phyloP scores from a whole-genome alignment of 1,284 basidiomycete genomes.

The Mycosarcoma maydis region DNA sequence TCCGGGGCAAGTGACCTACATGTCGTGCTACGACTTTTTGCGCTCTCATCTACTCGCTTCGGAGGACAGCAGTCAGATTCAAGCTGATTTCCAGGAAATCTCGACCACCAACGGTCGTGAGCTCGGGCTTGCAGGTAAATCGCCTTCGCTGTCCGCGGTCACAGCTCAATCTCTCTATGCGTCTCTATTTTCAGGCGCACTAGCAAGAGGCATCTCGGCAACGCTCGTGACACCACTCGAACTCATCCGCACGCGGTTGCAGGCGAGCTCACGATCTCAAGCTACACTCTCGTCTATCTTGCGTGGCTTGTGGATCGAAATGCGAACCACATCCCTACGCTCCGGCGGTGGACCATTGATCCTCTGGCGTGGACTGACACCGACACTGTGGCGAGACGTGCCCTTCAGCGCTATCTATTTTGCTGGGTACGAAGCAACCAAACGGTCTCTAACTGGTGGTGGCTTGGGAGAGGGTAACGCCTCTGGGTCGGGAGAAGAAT shows the following conservation, averaged over 20 bases:
- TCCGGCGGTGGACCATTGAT: conserved; percentile 72
- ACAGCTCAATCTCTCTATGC: conserved; percentile 67
- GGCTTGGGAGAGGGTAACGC: conserved; percentile 67
- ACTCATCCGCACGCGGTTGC: conserved; percentile 90
- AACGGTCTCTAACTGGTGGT: conserved; percentile 62
- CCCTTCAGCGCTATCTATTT: conserved; percentile 95
- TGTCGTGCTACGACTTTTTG: conserved; percentile 94
- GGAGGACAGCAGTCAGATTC: conserved; percentile 14
- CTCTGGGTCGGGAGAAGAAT: conserved; percentile 70
- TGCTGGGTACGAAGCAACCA: conserved; percentile 69
- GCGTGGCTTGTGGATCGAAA: conserved; percentile 46
- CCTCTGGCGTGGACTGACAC: conserved; percentile 88
- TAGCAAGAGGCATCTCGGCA: conserved; percentile 83
- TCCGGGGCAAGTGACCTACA: conserved; percentile 91
- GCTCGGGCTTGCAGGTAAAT: conserved; percentile 8
- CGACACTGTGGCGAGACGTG: conserved; percentile 95
- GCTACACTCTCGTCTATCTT: conserved; percentile 47
- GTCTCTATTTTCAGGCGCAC: conserved; percentile 83
- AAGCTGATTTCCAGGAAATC: conserved; percentile 9
- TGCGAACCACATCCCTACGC: conserved; percentile 30
- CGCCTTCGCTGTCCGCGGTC: conserved; percentile 40
- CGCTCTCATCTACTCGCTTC: conserved; percentile 68
- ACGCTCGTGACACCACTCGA: conserved; percentile 88
- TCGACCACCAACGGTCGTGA: conserved; percentile 22
- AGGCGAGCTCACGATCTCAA: conserved; percentile 68